Conservation (phyloP, 495 filamentous ascomycete species). For the Penicillium crystallinum region DNA sequence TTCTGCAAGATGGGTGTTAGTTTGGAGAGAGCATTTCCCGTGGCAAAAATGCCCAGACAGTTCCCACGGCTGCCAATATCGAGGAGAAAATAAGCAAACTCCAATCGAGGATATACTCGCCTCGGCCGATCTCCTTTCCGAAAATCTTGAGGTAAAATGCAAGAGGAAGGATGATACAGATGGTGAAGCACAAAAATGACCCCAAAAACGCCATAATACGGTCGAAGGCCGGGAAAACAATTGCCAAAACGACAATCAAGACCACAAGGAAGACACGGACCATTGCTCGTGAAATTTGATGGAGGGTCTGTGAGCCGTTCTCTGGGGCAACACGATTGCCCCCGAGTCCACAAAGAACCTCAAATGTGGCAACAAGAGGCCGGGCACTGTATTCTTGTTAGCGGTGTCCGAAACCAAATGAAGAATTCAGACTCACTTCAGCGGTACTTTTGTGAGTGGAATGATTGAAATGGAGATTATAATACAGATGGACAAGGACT, state of each 20-base stretch:
- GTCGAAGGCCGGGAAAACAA: constrained; percentile 85
- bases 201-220: constrained; percentile 93
- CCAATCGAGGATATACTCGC: constrained; percentile 64
- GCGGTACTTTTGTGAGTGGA: constrained; percentile 86
- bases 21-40: constrained; percentile 46
- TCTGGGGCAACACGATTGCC: constrained; percentile 23
- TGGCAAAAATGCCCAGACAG: constrained; percentile 83
- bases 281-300: constrained; percentile 50
- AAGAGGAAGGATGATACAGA: constrained; percentile 86
- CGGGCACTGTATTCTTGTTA: constrained; percentile 51
- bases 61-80: constrained; percentile 68
- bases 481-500: constrained; percentile 67
- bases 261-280: constrained; percentile 57
- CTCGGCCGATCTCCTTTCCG: constrained; percentile 61
- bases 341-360: constrained; percentile 72
- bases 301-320: constrained; percentile 53
- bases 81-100: constrained; percentile 63
- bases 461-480: constrained; percentile 85
- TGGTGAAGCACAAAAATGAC: constrained; percentile 83
- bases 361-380: constrained; percentile 79
- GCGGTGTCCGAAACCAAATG: background rate
- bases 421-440: constrained; percentile 56
- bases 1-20: constrained; percentile 3
- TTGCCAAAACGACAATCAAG: constrained; percentile 62
- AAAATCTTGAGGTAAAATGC: constrained; percentile 94